Conservation (phyloP, 1,139 yeast genomes). For the Geotrichum macrosporum region DNA sequence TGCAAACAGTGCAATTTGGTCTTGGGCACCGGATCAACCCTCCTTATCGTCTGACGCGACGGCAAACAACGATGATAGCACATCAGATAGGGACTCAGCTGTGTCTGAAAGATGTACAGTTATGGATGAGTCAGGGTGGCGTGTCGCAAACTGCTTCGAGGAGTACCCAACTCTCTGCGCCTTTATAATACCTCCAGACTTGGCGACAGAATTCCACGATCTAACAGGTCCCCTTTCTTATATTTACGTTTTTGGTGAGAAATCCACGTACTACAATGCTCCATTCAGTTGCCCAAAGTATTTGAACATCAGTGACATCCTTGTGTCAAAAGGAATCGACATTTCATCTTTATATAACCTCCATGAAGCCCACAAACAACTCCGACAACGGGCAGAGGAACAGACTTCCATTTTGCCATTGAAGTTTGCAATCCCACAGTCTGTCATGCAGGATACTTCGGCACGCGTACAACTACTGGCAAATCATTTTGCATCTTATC, state of each 20-base stretch:
- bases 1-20: conserved; percentile 53
- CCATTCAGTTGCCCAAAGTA: conserved; percentile 2
- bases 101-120: conserved; percentile 58
- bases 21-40: conserved; percentile 65
- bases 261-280: conserved; percentile 8
- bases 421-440: conserved; percentile 54
- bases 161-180: conserved; percentile 55
- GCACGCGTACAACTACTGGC: conserved; percentile 26
- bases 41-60: conserved; percentile 9
- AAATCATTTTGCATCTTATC: conserved; percentile 25
- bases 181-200: conserved; percentile 28
- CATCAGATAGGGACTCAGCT: conserved; percentile 24
- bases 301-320: conserved; percentile 17
- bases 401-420: too few relatives aligned
- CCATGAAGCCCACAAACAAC: too few relatives aligned
- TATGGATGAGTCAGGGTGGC: conserved; percentile 49
- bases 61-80: background rate
- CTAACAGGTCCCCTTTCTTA: conserved; percentile 24
- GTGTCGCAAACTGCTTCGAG: conserved; percentile 60
- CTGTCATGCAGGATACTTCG: conserved; percentile 46
- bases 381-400: too few relatives aligned
- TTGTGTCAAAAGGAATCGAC: background rate
- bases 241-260: conserved; percentile 9
- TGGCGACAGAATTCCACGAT: background rate
- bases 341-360: background rate